Base-by-base conservation (phyloP, 2,329 filamentous ascomycete genomes). In the Aspergillus spinulosporus region DNA sequence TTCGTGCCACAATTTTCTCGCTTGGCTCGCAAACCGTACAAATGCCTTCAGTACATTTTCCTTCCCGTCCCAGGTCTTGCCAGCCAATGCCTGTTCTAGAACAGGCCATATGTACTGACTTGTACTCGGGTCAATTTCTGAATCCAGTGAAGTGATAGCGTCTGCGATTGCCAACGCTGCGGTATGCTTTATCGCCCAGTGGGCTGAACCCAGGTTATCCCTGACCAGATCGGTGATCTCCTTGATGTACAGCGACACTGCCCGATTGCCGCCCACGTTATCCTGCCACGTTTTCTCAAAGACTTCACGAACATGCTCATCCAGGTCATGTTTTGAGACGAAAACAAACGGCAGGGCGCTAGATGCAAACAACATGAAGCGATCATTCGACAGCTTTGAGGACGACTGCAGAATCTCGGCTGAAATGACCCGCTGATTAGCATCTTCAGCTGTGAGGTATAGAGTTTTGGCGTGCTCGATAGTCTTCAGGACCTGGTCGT, bases 51-150 rank as follows among this genome's bases (percentile, higher is more conserved):
- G 79, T 32, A 99, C 84, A 63, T 85, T 86, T 74, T 97, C 92
- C 70, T 99, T 99, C 21, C 91, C 91, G 0, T 88, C 83, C 80
- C 96, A 99, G 0, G 92, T 96, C 80, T 97, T 97, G 9, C 96
- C 85, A 2, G 85, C 84, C 40, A 97, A 76, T 1, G 90, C 86
- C 67, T 88, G 90, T 62, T 97, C 90, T 47, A 96, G 80, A 1
- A 88, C 83, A 0, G 90, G 90, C 93, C 93, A 99, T 21, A 97
- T 78, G 12, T 77, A 76, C 62, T 81, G 78, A 14, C 89, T 79
- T 40, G 86, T 84, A 2, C 79, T 68, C 15, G 82, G 78, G 59
- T 82, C 84, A 49, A 83, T 81, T 15, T 83, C 84, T 9, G 71
- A 63, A 4, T 79, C 78, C 28, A 92, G 82, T 1, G 88, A 85